A percentile compares a stretch with the other conserved stretches of the same genome.
These are phyloP conservation scores for Kurtzmaniella fragi DNA, from an alignment of 805 yeast species.

Conservation along the genomic window DNA sequence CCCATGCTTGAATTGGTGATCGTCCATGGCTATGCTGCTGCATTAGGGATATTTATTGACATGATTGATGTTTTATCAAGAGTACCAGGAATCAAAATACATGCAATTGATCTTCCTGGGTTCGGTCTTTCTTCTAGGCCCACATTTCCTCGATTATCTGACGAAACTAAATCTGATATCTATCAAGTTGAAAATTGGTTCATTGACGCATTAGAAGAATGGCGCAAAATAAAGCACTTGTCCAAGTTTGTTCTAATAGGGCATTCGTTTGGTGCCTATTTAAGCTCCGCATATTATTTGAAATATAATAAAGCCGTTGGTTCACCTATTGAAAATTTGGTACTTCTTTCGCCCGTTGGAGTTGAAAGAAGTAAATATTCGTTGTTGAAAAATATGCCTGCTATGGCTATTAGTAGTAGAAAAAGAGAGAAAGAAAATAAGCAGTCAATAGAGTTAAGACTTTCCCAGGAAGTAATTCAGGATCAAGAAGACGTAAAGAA, in stretches of 20 bases:
- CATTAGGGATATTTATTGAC: slow-evolving; percentile 73
- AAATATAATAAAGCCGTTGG: slow-evolving; percentile 27
- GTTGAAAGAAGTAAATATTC: slow-evolving; percentile 34
- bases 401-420: slow-evolving; percentile 7
- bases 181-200: slow-evolving; percentile 38
- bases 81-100: slow-evolving; percentile 53
- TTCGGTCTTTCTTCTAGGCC: slow-evolving; percentile 68
- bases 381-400: slow-evolving; percentile 15
- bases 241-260: slow-evolving; percentile 34
- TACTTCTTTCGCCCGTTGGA: slow-evolving; percentile 40
- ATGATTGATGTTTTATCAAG: slow-evolving; percentile 50
- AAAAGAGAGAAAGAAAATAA: slow-evolving; percentile 8
- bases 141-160: slow-evolving; percentile 26
- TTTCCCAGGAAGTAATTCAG: slow-evolving; percentile 13
- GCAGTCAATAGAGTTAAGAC: slow-evolving; percentile 6
- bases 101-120: slow-evolving; percentile 68
- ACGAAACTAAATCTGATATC: slow-evolving; percentile 28
- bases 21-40: slow-evolving; percentile 92
- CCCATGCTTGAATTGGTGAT: slow-evolving; percentile 61
- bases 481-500: too few species aligned
- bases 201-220: slow-evolving; percentile 37
- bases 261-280: slow-evolving; percentile 43
- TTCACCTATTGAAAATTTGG: slow-evolving; percentile 26
- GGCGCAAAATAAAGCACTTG: slow-evolving; percentile 34
- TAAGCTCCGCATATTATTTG: slow-evolving; percentile 37